These are phyloP conservation scores for Lipomyces spencermartinsiae DNA, from an alignment of 805 yeast species.

Conservation along the genomic window DNA sequence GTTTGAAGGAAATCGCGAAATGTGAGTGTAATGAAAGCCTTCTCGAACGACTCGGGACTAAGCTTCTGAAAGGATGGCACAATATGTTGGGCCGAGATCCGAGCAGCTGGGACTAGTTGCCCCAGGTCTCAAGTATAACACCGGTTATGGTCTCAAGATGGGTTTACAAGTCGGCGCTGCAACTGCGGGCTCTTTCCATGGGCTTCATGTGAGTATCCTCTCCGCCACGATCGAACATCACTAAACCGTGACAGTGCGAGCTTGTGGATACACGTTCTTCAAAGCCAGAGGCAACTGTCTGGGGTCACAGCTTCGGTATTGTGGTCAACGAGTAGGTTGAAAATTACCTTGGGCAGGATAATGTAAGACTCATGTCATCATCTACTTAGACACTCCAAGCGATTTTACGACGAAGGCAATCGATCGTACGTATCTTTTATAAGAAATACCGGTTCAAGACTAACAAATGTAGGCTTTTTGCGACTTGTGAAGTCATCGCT, in stretches of 20 bases:
- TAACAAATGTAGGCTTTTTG: conserved; percentile 7
- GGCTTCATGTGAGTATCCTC: too few species aligned
- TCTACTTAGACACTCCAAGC: conserved; percentile 7
- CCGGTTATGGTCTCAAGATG: conserved; percentile 7
- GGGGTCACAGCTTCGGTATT: conserved; percentile 15
- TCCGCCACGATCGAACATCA: too few species aligned
- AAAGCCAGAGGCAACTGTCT: conserved; percentile 10
- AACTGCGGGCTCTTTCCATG: conserved; percentile 11
- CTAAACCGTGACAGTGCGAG: conserved; percentile 9
- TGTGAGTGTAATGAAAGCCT: too few species aligned
- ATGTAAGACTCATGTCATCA: conserved; percentile 6
- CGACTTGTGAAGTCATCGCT: conserved; percentile 7
- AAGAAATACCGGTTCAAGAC: too few species aligned
- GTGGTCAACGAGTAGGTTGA: conserved; percentile 13
- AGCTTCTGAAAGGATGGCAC: too few species aligned
- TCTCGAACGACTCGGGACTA: too few species aligned
- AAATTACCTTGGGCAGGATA: too few species aligned
- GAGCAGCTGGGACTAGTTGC: conserved; percentile 5
- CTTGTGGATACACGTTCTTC: conserved; percentile 10
- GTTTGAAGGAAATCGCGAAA: conserved; percentile 10
- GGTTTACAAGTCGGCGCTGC: conserved; percentile 7
- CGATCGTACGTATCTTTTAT: too few species aligned
- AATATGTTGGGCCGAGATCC: conserved; percentile 4
- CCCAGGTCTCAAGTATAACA: conserved; percentile 14
- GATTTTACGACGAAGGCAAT: conserved; percentile 11